Evolutionary conservation across 805 yeast species (phyloP), one percentile per base, ranked within the genome.

Genomic region (Priceomyces castillae): DNA sequence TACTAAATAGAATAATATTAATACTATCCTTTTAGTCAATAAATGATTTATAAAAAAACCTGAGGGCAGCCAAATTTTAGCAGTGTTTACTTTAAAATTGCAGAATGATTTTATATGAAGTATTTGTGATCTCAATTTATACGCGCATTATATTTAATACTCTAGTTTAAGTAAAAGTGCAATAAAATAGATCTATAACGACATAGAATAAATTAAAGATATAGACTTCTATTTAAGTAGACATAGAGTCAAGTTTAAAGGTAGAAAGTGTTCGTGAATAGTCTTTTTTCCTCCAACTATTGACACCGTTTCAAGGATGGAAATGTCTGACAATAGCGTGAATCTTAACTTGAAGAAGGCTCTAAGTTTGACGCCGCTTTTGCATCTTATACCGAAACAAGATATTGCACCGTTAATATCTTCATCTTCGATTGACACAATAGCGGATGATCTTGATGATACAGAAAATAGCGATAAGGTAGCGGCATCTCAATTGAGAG

Each of bases 371-470:
- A 54, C 58, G n/a, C 67, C 67, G 2, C 44, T 62, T 18, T 43
- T 58, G 4, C 64, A 61, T 39, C 52, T 62, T 9, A 38, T 62
- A n/a, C 66, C 66, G 16, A 54, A 50, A n/a, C 66, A 61, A 37
- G 57, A 49, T 22, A 28, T 57, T 17, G 50, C 55, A 9, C 53
- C 58, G 6, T 45, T 57, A 16, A 36, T 51, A 11, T 18, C 49
- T 11, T 37, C 50, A 12, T 46, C 48, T 4, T 46, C 46, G 10
- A 20, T 47, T 3, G 46, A 53, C 9, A 44, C 44, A 18, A 39
- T 37, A 26, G 30, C 43, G 3, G 46, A 37, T 30, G 41, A 42
- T 18, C 12, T 41, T 7, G 47, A 42, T 7, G 30, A 42, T 9
- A 34, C 41, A 3, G 36, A 34, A 4, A 30, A 23, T 14, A 39